These are phyloP conservation scores for Echinosophora koreensis DNA, from an alignment of 306 rosid species.

Conservation along the genomic window DNA sequence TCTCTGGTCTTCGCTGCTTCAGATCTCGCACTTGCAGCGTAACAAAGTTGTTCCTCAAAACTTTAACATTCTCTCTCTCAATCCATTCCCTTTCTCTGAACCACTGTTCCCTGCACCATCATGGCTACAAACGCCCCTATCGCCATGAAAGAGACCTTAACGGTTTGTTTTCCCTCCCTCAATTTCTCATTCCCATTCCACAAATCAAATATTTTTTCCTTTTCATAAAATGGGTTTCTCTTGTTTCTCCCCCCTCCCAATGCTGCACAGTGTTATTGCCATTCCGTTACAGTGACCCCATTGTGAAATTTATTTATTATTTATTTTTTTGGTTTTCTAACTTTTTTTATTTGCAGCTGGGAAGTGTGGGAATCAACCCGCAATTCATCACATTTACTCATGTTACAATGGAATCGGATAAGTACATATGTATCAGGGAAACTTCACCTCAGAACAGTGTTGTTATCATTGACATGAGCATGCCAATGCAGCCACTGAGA, in stretches of 20 bases:
- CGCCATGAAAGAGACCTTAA: constrained; percentile 70
- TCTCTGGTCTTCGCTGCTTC: constrained; percentile 49
- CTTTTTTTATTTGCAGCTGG: constrained; percentile 55
- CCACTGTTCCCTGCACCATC: constrained; percentile 52
- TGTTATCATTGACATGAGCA: constrained; percentile 76
- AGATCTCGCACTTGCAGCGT: constrained; percentile 50
- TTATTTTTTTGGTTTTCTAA: neutral
- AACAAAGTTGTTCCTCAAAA: constrained; percentile 14
- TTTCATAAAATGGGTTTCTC: constrained; percentile 28
- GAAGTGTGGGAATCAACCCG: constrained; percentile 75
- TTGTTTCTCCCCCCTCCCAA: constrained; percentile 20
- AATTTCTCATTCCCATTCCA: constrained; percentile 17
- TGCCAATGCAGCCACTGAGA: constrained; percentile 87
- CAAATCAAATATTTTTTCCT: constrained; percentile 28
- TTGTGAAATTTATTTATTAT: constrained; percentile 5
- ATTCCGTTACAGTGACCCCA: constrained; percentile 31
- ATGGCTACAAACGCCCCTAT: constrained; percentile 82
- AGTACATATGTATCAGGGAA: constrained; percentile 82
- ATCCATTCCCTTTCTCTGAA: constrained; percentile 33
- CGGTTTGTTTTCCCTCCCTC: constrained; percentile 53
- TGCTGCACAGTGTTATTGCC: constrained; percentile 20
- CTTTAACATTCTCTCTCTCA: constrained; percentile 34
- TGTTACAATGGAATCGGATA: constrained; percentile 91
- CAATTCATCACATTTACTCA: constrained; percentile 82
- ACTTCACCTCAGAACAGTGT: constrained; percentile 79